Evolutionary conservation across 2,329 filamentous ascomycete species (phyloP).

Genomic region (Monosporascus sp.): DNA sequence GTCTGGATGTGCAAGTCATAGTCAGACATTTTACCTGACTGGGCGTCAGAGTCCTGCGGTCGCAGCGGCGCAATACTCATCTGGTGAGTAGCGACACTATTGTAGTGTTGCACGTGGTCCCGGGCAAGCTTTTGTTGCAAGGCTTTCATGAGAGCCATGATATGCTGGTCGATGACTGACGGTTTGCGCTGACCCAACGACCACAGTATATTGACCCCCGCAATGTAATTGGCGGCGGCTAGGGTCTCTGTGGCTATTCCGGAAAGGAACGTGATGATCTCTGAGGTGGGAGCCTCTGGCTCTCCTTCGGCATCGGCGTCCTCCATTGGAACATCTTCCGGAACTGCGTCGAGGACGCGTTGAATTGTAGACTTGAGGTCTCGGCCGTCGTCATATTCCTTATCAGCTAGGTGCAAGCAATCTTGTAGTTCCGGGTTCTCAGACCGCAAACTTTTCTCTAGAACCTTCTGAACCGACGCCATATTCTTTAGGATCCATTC

Average conservation of each 20-base stretch:
- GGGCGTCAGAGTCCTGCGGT: constrained; percentile 49
- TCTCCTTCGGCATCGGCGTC: constrained; percentile 81
- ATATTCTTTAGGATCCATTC: constrained; percentile 86
- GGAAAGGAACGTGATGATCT: constrained; percentile 80
- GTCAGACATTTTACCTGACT: constrained; percentile 55
- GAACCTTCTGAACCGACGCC: constrained; percentile 71
- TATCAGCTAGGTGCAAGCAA: constrained; percentile 72
- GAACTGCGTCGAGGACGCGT: constrained; percentile 82
- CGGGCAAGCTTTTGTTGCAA: constrained; percentile 87
- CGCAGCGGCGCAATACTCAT: constrained; percentile 33
- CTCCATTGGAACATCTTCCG: constrained; percentile 68
- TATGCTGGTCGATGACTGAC: constrained; percentile 83
- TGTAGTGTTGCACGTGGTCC: constrained; percentile 81
- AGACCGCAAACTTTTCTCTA: constrained; percentile 83
- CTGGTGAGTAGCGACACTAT: constrained; percentile 48
- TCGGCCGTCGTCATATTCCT: constrained; percentile 62
- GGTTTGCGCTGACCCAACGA: constrained; percentile 81
- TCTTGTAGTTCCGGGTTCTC: constrained; percentile 93
- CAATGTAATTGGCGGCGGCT: constrained; percentile 72
- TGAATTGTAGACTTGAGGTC: constrained; percentile 71
- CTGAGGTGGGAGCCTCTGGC: constrained; percentile 73
- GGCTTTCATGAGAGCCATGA: constrained; percentile 83
- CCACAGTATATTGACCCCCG: constrained; percentile 91
- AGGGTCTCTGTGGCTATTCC: constrained; percentile 84
- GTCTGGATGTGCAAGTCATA: constrained; percentile 87